A percentile compares a stretch with the other conserved stretches of the same genome.
These are phyloP conservation scores for Raphanus raphanistrum DNA, from an alignment of 345 rosid species.

Conservation along the genomic window DNA sequence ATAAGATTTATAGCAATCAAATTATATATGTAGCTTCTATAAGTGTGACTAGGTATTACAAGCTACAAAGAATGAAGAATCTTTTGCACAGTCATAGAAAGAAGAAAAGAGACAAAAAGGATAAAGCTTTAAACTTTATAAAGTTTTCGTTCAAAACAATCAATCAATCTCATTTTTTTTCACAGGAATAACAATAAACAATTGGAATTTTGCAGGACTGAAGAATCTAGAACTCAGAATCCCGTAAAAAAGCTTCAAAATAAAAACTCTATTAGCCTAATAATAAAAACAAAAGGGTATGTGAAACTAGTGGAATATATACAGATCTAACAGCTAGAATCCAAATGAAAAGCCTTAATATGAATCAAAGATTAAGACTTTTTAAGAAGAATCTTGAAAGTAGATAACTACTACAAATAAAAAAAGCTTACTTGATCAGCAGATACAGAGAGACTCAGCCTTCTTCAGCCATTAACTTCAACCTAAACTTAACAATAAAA, in stretches of 20 bases:
- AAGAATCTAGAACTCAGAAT: conserved; percentile 29
- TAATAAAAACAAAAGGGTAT: conserved; percentile 2
- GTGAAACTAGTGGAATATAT: conserved; percentile 22
- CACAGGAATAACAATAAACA: conserved; percentile 34
- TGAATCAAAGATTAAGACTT: conserved; percentile 30
- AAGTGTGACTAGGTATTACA: background rate
- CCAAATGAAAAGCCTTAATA: conserved; percentile 20
- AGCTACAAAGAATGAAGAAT: conserved; percentile 37
- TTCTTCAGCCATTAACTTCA: conserved; percentile 27
- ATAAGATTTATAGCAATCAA: conserved; percentile 12
- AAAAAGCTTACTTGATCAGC: conserved; percentile 31
- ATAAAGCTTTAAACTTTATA: conserved; percentile 47
- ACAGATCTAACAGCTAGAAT: conserved; percentile 33
- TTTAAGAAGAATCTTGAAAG: conserved; percentile 16
- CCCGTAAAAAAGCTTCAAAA: background rate
- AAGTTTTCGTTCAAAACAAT: conserved; percentile 45
- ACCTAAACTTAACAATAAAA: conserved; percentile 5
- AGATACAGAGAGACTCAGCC: conserved; percentile 20
- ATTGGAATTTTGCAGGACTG: conserved; percentile 30
- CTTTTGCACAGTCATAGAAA: conserved; percentile 38
- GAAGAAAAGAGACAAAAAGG: conserved; percentile 45
- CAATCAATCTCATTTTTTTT: conserved; percentile 21
- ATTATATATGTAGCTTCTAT: conserved; percentile 11
- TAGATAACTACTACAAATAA: background rate
- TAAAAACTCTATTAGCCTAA: conserved; percentile 25